Evolutionary conservation across 768 basidiomycete species (phyloP), one percentile per base, ranked within the genome.

Genomic region (Cystobasidium onofrii): DNA sequence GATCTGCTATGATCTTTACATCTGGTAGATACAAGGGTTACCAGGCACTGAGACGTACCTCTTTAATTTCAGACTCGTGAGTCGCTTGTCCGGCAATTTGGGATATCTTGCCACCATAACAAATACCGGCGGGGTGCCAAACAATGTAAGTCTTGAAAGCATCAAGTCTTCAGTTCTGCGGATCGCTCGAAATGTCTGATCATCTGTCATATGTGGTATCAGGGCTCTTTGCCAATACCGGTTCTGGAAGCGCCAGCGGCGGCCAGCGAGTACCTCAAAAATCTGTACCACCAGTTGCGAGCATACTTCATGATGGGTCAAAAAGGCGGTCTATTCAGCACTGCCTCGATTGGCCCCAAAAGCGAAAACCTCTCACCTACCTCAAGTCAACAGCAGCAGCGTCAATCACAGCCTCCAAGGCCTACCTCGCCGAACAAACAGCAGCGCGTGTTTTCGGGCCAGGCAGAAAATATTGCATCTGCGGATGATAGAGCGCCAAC

Each of bases 51-150:
- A n/a, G n/a, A n/a, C n/a, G n/a, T n/a, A n/a, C n/a, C n/a, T n/a
- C n/a, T n/a, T n/a, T n/a, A n/a, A n/a, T n/a, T n/a, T n/a, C n/a
- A 71, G 69, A 29, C 69, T 71, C 34, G 69, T 71, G 18, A 36
- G 1, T 20, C 69, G 69, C 12, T 33, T 71, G 54, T 71, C 69
- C 9, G 33, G 69, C 31, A 71, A 71, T 60, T 54, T 71, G 7
- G 69, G 69, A 7, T 71, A 71, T 60, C 69, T 71, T 27, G 69
- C 69, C 39, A 33, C 33, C 12, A 29, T 71, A 1, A 57, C 29
- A 20, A 52, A 52, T 12, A 36, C 52, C 6, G 57, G 57, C 6
- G 57, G 57, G 12, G 57, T 46, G 33, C 33, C 13, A 39, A 39
- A 36, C 33, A 25, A 64, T n/a, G 36, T 64, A 20, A 46, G 63